Evolutionary conservation across 2,329 filamentous ascomycete species (phyloP), one percentile per base, ranked within the genome.

Genomic region (Verticillium klebahnii): DNA sequence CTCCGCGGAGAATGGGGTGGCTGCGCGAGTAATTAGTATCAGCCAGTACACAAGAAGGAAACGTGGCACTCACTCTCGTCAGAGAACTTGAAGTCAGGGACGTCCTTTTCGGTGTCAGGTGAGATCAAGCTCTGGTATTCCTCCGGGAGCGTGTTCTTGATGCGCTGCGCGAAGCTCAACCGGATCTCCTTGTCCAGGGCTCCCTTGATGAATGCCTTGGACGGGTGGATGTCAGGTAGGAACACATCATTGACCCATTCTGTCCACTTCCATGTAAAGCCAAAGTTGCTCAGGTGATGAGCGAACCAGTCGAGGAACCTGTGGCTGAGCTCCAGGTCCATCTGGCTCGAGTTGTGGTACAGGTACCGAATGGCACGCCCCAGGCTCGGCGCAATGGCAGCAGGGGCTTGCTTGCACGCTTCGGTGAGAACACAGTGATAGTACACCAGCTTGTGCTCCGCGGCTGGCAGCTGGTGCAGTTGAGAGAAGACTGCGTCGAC

Each of bases 251-350:
- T 92, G 57, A 91, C 84, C 95, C 95, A 99, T 78, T 99, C 95
- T 17, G 90, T 89, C 95, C 95, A 99, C 77, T 98, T 98, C 95
- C 95, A 99, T 11, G 95, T 95, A 74, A 98, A 99, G 60, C 96
- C 95, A 73, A 99, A 99, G 78, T 99, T 99, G 78, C 93, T 97
- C 67, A 99, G 79, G 78, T 99, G 95, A 74, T 99, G 95, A 19
- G 94, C 86, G 72, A 99, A 99, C 95, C 95, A 99, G 74, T 98
- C 94, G 72, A 97, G 82, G 77, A 98, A 98, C 31, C 95, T 87
- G 70, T 93, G 90, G 61, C 82, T 85, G 54, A 99, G 80, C 76
- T 98, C 93, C 57, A 97, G 81, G 71, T 99, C 95, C 81, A 98
- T 88, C 2, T 84, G 85, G 63, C 92, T 88, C 11, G 91, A 81